These are phyloP conservation scores for Centrapalus pauciflorus DNA, from an alignment of 129 eudicot genomes.

Conservation along the genomic window DNA sequence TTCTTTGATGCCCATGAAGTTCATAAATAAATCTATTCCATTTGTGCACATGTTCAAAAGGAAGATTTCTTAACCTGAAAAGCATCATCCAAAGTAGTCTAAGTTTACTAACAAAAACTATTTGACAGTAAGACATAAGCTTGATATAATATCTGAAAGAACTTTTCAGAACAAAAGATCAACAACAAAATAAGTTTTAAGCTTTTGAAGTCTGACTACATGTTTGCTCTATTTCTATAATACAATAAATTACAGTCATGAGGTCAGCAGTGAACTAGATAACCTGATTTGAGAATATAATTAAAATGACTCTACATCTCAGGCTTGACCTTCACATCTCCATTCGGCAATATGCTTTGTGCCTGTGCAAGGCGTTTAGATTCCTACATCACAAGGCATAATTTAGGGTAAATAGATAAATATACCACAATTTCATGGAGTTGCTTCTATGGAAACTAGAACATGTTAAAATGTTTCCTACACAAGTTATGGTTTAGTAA, in stretches of 20 bases:
- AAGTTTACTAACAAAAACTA: not conserved
- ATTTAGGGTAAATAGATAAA: not conserved
- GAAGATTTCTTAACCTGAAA: not conserved
- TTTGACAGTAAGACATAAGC: too few species aligned
- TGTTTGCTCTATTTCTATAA: too few species aligned
- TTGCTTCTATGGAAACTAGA: too few species aligned
- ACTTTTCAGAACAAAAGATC: too few species aligned
- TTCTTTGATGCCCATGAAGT: too few species aligned
- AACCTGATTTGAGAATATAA: slow-evolving; percentile 11
- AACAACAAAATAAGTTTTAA: not conserved
- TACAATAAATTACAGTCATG: too few species aligned
- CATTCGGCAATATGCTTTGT: slow-evolving; percentile 67
- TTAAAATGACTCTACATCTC: slow-evolving; percentile 55
- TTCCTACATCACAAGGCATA: slow-evolving; percentile 64
- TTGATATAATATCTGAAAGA: too few species aligned
- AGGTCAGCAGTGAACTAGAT: not conserved
- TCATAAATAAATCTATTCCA: not conserved
- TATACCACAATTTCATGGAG: not conserved
- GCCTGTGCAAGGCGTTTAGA: slow-evolving; percentile 64
- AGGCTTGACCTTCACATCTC: slow-evolving; percentile 70
- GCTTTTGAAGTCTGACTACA: not conserved
- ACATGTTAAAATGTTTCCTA: too few species aligned
- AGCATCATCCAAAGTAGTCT: not conserved
- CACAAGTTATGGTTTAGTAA: not conserved
- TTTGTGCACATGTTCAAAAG: not conserved